Percentiles rank a stretch among this genome's conserved stretches.
These are phyloP conservation scores for Pyricularia sp. DNA, from an alignment of 2,329 filamentous ascomycete species.

Conservation along the genomic window DNA sequence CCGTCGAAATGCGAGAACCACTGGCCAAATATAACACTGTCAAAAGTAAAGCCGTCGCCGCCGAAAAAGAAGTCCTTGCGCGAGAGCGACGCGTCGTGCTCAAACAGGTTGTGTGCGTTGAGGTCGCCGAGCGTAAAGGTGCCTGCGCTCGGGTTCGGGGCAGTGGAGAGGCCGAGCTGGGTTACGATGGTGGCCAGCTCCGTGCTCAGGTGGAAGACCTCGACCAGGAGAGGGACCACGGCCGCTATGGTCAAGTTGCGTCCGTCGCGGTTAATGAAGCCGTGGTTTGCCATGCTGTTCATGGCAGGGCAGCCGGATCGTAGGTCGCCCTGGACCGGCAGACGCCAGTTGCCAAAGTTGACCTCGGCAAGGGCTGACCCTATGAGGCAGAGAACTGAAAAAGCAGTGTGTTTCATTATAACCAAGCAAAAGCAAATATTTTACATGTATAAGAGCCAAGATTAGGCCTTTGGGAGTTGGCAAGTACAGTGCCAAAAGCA, in stretches of 20 bases:
- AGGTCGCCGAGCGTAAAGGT: slow-evolving; percentile 63
- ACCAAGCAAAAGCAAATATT: too few relatives aligned
- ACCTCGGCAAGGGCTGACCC: not conserved
- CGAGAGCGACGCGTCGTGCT: not conserved
- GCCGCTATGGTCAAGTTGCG: not conserved
- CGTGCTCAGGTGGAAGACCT: not conserved
- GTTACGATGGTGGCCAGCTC: slow-evolving; percentile 56
- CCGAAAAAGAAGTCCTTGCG: not conserved
- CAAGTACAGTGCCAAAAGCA: too few relatives aligned
- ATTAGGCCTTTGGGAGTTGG: too few relatives aligned
- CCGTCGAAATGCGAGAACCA: not conserved
- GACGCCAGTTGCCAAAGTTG: not conserved
- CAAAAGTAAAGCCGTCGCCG: not conserved
- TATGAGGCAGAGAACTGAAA: not conserved
- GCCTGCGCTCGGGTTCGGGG: not conserved
- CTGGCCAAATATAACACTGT: not conserved
- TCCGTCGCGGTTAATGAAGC: not conserved
- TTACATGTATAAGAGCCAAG: too few relatives aligned
- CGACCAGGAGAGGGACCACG: not conserved
- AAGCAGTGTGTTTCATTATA: too few relatives aligned
- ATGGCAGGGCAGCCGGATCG: not conserved
- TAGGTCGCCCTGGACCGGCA: not conserved
- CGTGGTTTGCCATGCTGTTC: not conserved
- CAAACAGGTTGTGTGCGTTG: slow-evolving; percentile 55
- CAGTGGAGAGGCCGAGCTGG: slow-evolving; percentile 37